A percentile compares a stretch with the other conserved stretches of the same genome.
phyloP scores from a whole-genome alignment of 306 rosid genomes.

The Trichosanthes truncata region DNA sequence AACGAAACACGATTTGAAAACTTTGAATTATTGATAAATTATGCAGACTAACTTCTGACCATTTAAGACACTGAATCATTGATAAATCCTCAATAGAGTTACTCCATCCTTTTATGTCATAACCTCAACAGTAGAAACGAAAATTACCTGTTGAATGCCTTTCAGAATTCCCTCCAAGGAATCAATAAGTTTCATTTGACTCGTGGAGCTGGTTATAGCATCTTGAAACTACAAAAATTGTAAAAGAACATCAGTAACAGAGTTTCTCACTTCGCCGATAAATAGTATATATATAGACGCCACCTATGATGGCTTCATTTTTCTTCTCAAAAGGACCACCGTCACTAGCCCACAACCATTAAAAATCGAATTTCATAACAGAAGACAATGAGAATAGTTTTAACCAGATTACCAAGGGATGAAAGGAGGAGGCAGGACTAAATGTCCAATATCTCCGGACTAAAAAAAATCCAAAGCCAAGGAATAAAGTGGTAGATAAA shows the following conservation, averaged over 20 bases:
- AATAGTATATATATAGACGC: neutral
- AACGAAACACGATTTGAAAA: neutral
- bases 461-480: neutral
- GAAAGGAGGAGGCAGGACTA: neutral
- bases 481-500: neutral
- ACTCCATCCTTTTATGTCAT: conserved; percentile 2
- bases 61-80: neutral
- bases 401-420: neutral
- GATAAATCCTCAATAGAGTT: conserved; percentile 8
- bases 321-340: neutral
- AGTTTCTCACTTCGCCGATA: neutral
- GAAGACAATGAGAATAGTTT: neutral
- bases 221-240: conserved; percentile 60
- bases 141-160: conserved; percentile 77
- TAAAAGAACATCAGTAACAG: neutral
- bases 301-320: neutral
- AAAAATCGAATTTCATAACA: neutral
- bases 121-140: conserved; percentile 1
- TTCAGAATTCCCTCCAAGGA: conserved; percentile 93
- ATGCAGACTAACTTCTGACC: neutral
- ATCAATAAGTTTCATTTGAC: conserved; percentile 59
- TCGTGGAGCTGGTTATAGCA: conserved; percentile 60
- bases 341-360: neutral
- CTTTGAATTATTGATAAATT: neutral
- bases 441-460: neutral